Percentiles rank a stretch among this genome's conserved stretches.
phyloP scores from a whole-genome alignment of 2,329 filamentous ascomycete species.

The Alternaria sp. region DNA sequence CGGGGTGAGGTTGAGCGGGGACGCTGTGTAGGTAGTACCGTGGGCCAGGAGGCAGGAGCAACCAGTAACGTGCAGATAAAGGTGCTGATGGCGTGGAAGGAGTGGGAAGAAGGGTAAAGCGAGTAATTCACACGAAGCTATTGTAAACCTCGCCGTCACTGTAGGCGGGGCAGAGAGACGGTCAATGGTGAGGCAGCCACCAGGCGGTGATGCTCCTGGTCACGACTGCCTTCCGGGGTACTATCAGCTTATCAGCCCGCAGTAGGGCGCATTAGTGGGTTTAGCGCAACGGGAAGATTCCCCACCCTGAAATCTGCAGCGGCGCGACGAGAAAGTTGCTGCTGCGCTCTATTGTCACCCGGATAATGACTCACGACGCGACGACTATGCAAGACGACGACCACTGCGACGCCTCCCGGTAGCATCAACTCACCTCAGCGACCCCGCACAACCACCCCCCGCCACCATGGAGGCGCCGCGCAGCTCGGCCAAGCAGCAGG shows the following conservation, averaged over 20 bases:
- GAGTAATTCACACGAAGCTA: not conserved
- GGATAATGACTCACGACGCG: conserved; percentile 29
- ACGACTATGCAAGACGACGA: conserved; percentile 24
- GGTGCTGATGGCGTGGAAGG: not conserved
- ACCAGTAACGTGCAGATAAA: not conserved
- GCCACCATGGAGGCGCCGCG: conserved; percentile 31
- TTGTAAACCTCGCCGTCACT: not conserved
- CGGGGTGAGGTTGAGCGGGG: conserved; percentile 14
- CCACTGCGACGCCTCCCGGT: conserved; percentile 11
- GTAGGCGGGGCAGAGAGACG: conserved; percentile 12
- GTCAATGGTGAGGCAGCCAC: not conserved
- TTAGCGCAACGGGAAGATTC: conserved; percentile 7
- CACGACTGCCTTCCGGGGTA: conserved; percentile 19
- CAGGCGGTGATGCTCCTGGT: conserved; percentile 10
- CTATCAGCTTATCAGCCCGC: conserved; percentile 32
- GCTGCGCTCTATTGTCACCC: conserved; percentile 3
- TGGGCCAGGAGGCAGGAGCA: conserved; percentile 1
- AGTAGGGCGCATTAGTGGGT: conserved; percentile 15
- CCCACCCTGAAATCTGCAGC: conserved; percentile 32
- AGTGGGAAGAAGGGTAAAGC: not conserved
- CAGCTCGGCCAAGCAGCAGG: conserved; percentile 75
- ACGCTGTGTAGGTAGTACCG: conserved; percentile 1
- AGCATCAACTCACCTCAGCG: not conserved
- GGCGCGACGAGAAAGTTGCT: conserved; percentile 21
- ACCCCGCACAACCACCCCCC: not conserved